Base-by-base conservation (phyloP, 1,284 basidiomycete species). In the Fomitopsis palustris region DNA sequence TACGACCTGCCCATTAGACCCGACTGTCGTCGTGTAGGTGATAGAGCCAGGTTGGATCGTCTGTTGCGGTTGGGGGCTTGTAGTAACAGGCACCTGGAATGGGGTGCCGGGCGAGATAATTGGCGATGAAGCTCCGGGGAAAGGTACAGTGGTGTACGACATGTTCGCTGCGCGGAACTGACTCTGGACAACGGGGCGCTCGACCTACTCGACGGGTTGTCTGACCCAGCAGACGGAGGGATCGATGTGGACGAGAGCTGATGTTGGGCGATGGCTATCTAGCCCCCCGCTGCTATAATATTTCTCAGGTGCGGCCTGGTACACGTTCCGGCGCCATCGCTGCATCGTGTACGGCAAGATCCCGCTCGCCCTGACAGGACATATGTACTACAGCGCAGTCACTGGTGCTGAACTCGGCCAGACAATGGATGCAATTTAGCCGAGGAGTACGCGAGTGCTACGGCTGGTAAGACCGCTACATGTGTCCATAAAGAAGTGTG, bases 21-120 rank as follows among this genome's bases (percentile, higher is more conserved):
- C 78, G 1, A 76, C 78, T 2, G 82, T 78, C 8, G 86, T 88
- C 1, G 87, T 87, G 63, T 89, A 91, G 19, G 86, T 89, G 67
- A 86, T 79, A 42, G 85, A 75, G 27, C 87, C 87, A 39, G 86
- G 80, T 51, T 73, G 70, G 59, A 83, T 81, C 64, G 74, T 74
- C 6, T 56, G 56, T 37, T 59, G 64, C 53, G 64, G 61, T 54
- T 61, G 64, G n/a, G 55, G 55, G 42, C 47, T 55, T 58, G 37
- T 53, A 41, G 21, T 31, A 5, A 21, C 25, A 12, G 43, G 47
- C 49, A 60, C 38, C 49, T 51, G 47, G 49, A 56, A 35, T 21
- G 56, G 49, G 29, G 49, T 21, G 31, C 31, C 31, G 17, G 49
- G 58, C 7, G 53, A 61, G 17, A 63, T 59, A 39, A 68, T 47